A percentile compares a stretch with the other conserved stretches of the same genome.
Conservation (phyloP, 179 eudicot species). For the Pouteria campechiana region DNA sequence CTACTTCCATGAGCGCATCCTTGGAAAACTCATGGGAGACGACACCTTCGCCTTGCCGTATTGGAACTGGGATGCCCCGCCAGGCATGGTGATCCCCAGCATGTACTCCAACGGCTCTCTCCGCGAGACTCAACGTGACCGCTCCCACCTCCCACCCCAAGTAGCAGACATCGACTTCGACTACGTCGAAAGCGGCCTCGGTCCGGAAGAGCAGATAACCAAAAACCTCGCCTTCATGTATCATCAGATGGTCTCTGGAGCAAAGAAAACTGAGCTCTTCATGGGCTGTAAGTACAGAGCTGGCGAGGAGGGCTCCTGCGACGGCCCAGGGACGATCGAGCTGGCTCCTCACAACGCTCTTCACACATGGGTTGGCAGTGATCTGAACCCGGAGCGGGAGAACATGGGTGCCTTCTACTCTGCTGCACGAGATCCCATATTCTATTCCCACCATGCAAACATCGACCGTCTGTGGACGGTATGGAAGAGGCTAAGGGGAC, state of each 20-base stretch:
- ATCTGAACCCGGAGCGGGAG: constrained; percentile 39
- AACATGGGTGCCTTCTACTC: constrained; percentile 84
- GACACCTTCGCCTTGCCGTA: constrained; percentile 66
- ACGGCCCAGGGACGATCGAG: constrained; percentile 63
- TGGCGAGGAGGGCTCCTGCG: constrained; percentile 38
- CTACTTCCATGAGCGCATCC: constrained; percentile 57
- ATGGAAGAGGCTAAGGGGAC: constrained; percentile 53
- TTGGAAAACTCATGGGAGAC: constrained; percentile 46
- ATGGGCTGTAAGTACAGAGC: constrained; percentile 58
- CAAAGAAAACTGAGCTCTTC: constrained; percentile 36
- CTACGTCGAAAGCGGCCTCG: constrained; percentile 7
- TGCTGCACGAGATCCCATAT: constrained; percentile 65
- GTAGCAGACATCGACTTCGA: constrained; percentile 50
- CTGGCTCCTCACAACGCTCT: constrained; percentile 54
- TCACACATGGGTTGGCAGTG: constrained; percentile 63
- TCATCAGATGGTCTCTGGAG: constrained; percentile 61
- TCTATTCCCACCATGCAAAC: constrained; percentile 60
- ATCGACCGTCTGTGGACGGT: constrained; percentile 63
- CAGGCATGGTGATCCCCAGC: constrained; percentile 54
- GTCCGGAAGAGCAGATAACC: constrained; percentile 12
- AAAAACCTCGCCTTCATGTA: constrained; percentile 57
- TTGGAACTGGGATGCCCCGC: constrained; percentile 72
- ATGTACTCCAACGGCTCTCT: constrained; percentile 37
- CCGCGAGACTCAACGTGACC: constrained; percentile 34
- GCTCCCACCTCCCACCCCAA: constrained; percentile 35